Conservation (phyloP, 164 flowering plant genomes). For the Litsea cubeba region DNA sequence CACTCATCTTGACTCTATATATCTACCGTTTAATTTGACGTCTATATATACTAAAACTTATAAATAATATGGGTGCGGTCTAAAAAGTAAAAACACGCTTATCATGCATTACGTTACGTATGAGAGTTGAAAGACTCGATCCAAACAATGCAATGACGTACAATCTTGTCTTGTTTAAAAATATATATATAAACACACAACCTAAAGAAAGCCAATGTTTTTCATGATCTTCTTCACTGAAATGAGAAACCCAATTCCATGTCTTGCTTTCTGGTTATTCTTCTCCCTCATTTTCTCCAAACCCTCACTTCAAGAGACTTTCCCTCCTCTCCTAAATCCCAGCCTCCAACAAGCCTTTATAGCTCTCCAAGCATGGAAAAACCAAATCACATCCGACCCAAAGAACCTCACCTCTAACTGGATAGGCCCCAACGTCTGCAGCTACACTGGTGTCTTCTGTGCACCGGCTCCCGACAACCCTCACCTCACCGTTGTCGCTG, state of each 20-base stretch:
- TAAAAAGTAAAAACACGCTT: no score
- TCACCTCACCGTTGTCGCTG: constrained; percentile 54
- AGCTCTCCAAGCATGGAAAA: constrained; percentile 78
- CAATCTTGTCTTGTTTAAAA: no score
- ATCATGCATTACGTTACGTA: no score
- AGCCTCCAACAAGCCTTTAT: constrained; percentile 48
- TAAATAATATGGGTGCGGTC: no score
- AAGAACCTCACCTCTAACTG: constrained; percentile 52
- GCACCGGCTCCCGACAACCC: constrained; percentile 65
- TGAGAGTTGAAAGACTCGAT: no score
- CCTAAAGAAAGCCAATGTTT: no score
- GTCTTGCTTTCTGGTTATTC: constrained; percentile 1
- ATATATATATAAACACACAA: no score
- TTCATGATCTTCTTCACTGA: background rate
- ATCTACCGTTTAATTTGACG: no score
- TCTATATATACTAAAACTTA: no score
- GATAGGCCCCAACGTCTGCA: constrained; percentile 61
- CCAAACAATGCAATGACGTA: no score
- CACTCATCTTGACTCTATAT: no score
- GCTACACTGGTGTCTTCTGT: constrained; percentile 74
- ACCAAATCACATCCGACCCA: constrained; percentile 58
- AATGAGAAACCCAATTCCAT: background rate
- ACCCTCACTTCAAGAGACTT: background rate
- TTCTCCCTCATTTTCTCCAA: background rate
- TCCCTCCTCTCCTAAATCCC: constrained; percentile 29